Evolutionary conservation across 306 rosid genomes (phyloP), one percentile per base, ranked within the genome.

Genomic region (Prunus kanzakura): DNA sequence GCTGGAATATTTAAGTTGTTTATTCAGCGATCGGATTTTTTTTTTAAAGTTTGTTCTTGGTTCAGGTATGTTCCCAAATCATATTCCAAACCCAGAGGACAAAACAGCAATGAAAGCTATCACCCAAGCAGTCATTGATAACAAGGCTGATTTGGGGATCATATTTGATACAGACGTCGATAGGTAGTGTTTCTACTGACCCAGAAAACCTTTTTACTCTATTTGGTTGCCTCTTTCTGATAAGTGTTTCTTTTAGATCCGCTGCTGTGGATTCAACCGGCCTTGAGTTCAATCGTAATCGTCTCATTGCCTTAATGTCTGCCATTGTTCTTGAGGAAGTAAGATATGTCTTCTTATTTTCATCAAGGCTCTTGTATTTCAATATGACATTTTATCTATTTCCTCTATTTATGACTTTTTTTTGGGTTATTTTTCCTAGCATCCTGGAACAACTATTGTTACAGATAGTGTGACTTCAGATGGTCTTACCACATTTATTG

Each of bases 381-480:
- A 70, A 41, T 30, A 57, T 60, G 22, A 19, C 46, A 47, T 67
- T 75, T 50, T 19, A 30, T 27, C 68, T 63, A 25, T 64, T 60
- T 54, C 6, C 54, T 62, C 68, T 50, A 62, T 72, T 35, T 71
- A 2, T 25, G 14, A 66, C 47, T 54, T 15, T 80, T 72, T 67
- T 69, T 57, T 62, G 52, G 67, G 58, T 74, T 63, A 9, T 27
- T 72, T 66, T 81, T 58, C 64, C 32, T 76, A 95, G 98, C 96
- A 92, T 87, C 97, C 97, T 49, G 89, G 96, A 84, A 95, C 98
- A 81, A 95, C 96, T 71, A 84, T 95, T 81, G 96, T 95, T 67
- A 95, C 98, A 6, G 98, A 95, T 85, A 95, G 98, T 72, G 98
- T 95, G 78, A 95, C 98, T 75, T 95, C 98, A 57, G 97, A 92